phyloP scores from a whole-genome alignment of 2,329 filamentous ascomycete species.

The Capronia epimyces region DNA sequence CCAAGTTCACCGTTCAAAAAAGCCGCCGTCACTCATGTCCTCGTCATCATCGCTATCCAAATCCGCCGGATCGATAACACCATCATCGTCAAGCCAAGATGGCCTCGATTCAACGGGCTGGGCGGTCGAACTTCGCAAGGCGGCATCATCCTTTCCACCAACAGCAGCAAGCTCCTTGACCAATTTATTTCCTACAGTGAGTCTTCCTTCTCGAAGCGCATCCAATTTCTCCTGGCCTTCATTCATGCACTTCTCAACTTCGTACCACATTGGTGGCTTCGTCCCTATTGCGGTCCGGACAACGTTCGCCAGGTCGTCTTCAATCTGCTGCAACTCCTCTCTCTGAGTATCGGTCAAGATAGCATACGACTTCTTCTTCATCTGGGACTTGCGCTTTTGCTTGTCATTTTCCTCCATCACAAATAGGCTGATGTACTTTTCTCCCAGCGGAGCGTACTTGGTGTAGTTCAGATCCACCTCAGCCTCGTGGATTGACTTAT shows the following conservation, averaged over 20 bases:
- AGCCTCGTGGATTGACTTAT: constrained; percentile 39
- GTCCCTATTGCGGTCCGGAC: constrained; percentile 14
- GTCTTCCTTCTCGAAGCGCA: constrained; percentile 30
- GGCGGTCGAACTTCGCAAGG: constrained; percentile 6
- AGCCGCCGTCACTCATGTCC: constrained; percentile 36
- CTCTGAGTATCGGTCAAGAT: constrained; percentile 24
- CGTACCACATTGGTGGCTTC: constrained; percentile 42
- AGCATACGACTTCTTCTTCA: constrained; percentile 21
- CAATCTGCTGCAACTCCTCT: constrained; percentile 24
- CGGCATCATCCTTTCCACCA: constrained; percentile 15
- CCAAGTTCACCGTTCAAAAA: constrained; percentile 34
- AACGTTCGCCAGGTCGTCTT: constrained; percentile 18
- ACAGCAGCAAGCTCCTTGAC: constrained; percentile 11
- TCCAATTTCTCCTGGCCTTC: constrained; percentile 38
- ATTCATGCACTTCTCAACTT: constrained; percentile 42
- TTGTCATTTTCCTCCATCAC: constrained; percentile 30
- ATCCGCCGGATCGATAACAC: constrained; percentile 19
- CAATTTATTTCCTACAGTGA: constrained; percentile 9
- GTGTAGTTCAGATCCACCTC: constrained; percentile 60
- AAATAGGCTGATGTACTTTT: constrained; percentile 56
- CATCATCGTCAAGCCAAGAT: constrained; percentile 22
- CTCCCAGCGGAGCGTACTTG: constrained; percentile 55
- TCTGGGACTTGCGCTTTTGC: constrained; percentile 8
- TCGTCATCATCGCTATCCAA: constrained; percentile 20
- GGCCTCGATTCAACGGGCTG: constrained; percentile 6